Base-by-base conservation (phyloP, 2,329 filamentous ascomycete species). In the Basipetospora sp. region DNA sequence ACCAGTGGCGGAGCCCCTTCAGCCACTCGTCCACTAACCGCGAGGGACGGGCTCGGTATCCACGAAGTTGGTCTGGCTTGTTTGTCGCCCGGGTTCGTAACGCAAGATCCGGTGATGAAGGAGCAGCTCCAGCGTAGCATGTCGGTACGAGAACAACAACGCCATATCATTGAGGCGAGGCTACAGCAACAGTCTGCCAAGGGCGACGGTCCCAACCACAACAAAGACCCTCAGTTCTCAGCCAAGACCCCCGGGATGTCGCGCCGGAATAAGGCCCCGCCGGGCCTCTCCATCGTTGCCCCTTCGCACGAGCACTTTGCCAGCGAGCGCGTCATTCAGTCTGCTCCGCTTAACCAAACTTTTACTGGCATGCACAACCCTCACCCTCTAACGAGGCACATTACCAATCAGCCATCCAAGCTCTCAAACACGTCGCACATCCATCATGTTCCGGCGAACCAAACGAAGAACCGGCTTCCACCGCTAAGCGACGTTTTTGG, bases 401-500 rank as follows among this genome's bases (percentile, higher is more conserved):
- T 86, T 39, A 70, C 75, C 48, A 87, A 88, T 53, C 83, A 87
- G 44, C 79, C 83, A 6, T 86, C 84, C 8, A 85, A 81, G 44
- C 68, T 93, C 37, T 80, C 80, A 15, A 84, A 78, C 52, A 86
- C 79, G 1, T 88, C 83, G 16, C 86, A 94, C 55, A 90, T 94
- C 52, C 85, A 93, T 58, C 86, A 93, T 53, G 70, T 87, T 3
- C 85, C 84, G 9, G 86, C 85, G 16, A 80, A 74, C 41, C 88
- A 94, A 59, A 94, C 86, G 2, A 79, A 74, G 57, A 96, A 96
- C 58, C 80, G 88, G 25, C 69, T 98, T 34, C 90, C 90, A 2
- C 88, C 90, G 3, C 90, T 98, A 41, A 80, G 84, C 27, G 90
- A 96, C 53, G 90, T 98, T 11, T 94, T 98, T 51, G 84, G 83